phyloP scores from a whole-genome alignment of 2,329 filamentous ascomycete genomes.

The Monosporascus sp. region DNA sequence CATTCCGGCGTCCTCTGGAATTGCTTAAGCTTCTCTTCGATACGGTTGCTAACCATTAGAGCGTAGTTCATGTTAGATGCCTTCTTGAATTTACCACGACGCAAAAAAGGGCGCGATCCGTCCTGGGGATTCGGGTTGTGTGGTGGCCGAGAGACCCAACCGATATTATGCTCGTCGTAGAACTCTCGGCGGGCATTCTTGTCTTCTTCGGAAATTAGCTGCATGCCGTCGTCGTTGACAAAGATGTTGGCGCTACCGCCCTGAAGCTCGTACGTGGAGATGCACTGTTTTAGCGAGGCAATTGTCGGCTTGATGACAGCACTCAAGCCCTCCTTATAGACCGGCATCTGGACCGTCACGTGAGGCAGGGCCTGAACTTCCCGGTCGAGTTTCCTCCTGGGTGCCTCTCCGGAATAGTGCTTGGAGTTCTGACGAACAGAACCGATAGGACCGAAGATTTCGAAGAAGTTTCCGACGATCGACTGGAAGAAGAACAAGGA shows the following conservation, averaged over 20 bases:
- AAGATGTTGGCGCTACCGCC: slow-evolving; percentile 66
- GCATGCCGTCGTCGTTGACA: slow-evolving; percentile 65
- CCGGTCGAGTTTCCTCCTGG: slow-evolving; percentile 30
- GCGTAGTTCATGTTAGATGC: slow-evolving; percentile 71
- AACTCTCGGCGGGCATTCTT: slow-evolving; percentile 46
- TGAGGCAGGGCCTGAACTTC: slow-evolving; percentile 38
- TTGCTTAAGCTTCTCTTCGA: slow-evolving; percentile 62
- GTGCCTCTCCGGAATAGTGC: slow-evolving; percentile 37
- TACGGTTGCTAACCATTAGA: slow-evolving; percentile 62
- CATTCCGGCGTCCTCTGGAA: slow-evolving; percentile 56
- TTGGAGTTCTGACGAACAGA: slow-evolving; percentile 40
- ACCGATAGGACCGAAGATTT: slow-evolving; percentile 47
- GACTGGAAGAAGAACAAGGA: slow-evolving; percentile 45
- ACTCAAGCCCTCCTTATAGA: slow-evolving; percentile 44
- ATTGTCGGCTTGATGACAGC: slow-evolving; percentile 51
- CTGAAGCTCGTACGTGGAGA: slow-evolving; percentile 54
- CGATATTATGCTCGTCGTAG: slow-evolving; percentile 54
- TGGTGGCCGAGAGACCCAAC: slow-evolving; percentile 48
- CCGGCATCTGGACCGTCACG: slow-evolving; percentile 45
- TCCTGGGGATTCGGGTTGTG: slow-evolving; percentile 49
- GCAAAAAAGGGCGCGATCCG: slow-evolving; percentile 46
- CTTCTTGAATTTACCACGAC: slow-evolving; percentile 65
- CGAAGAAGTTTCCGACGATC: slow-evolving; percentile 44
- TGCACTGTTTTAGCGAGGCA: slow-evolving; percentile 50
- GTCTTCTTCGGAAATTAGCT: slow-evolving; percentile 48